Percentiles rank a stretch among this genome's conserved stretches.
These are phyloP conservation scores for Colletotrichum neosansevieriae DNA, from an alignment of 2,329 filamentous ascomycete species.

Conservation along the genomic window DNA sequence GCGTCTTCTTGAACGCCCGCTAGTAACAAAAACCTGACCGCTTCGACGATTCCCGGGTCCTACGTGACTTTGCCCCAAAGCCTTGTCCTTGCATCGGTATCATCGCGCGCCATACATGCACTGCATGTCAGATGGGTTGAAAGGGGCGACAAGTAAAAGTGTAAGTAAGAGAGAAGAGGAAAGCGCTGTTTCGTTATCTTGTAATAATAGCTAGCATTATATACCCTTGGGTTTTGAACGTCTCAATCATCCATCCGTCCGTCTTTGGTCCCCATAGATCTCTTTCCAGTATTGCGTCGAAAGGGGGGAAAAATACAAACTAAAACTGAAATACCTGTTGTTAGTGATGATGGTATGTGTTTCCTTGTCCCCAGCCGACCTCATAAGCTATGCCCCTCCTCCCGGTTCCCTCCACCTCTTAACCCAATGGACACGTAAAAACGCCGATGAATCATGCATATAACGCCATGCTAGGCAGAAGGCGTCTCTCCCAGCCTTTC, in stretches of 20 bases:
- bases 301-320: slow-evolving; percentile 19
- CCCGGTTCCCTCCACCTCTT: slow-evolving; percentile 5
- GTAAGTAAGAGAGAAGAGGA: slow-evolving; percentile 8
- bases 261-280: slow-evolving; percentile 18
- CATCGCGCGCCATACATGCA: slow-evolving; percentile 10
- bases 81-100: slow-evolving; percentile 32
- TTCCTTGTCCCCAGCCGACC: slow-evolving; percentile 29
- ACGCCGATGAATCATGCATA: slow-evolving; percentile 38
- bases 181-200: slow-evolving; percentile 29
- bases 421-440: slow-evolving; percentile 19
- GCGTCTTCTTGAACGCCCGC: not conserved
- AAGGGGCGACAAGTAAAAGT: not conserved
- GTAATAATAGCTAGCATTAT: slow-evolving; percentile 37
- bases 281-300: slow-evolving; percentile 24
- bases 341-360: slow-evolving; percentile 24
- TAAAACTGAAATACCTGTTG: slow-evolving; percentile 25
- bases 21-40: slow-evolving; percentile 15
- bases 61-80: not conserved
- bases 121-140: slow-evolving; percentile 30
- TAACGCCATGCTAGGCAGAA: slow-evolving; percentile 26
- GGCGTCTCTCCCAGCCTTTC: slow-evolving; percentile 8
- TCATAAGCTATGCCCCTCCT: slow-evolving; percentile 25
- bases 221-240: slow-evolving; percentile 20
- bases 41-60: not conserved
- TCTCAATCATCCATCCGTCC: slow-evolving; percentile 20